Evolutionary conservation across 352 stramenopile species (phyloP).

Genomic region (Phytophthora vignae): DNA sequence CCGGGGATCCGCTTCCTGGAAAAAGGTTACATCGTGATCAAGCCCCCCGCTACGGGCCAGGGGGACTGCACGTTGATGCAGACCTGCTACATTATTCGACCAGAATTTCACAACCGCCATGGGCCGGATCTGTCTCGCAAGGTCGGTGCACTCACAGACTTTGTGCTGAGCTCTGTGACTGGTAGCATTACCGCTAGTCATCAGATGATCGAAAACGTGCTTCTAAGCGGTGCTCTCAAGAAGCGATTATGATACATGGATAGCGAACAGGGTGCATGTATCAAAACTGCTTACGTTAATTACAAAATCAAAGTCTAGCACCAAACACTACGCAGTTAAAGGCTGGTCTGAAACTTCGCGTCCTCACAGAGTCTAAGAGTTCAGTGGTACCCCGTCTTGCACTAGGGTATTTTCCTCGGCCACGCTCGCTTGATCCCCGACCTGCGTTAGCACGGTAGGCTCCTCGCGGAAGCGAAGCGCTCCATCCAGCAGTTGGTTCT

Average conservation of each 20-base stretch:
- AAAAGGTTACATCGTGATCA: slow-evolving; percentile 54
- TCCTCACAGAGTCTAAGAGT: slow-evolving; percentile 31
- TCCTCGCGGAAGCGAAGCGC: slow-evolving; percentile 29
- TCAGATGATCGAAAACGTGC: slow-evolving; percentile 67
- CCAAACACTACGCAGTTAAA: background rate
- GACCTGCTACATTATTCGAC: slow-evolving; percentile 52
- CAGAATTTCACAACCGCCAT: slow-evolving; percentile 43
- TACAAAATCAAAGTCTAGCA: slow-evolving; percentile 41
- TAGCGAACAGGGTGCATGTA: no score
- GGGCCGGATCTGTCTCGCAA: slow-evolving; percentile 40
- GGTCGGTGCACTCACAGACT: slow-evolving; percentile 55
- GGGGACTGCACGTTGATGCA: slow-evolving; percentile 46
- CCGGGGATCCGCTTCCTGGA: slow-evolving; percentile 49
- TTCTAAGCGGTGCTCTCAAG: slow-evolving; percentile 43
- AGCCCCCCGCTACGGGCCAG: slow-evolving; percentile 32
- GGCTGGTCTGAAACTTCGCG: slow-evolving; percentile 21
- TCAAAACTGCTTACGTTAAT: slow-evolving; percentile 16
- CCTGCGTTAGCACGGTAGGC: slow-evolving; percentile 26
- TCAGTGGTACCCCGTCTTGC: slow-evolving; percentile 17
- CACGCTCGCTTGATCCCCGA: slow-evolving; percentile 14
- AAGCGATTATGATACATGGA: background rate
- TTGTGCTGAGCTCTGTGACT: slow-evolving; percentile 52
- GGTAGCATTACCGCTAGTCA: slow-evolving; percentile 53
- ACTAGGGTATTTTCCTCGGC: slow-evolving; percentile 19
- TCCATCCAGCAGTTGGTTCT: slow-evolving; percentile 68